These are phyloP conservation scores for Pythium pectinolyticum DNA, from an alignment of 352 stramenopile species.

Conservation along the genomic window DNA sequence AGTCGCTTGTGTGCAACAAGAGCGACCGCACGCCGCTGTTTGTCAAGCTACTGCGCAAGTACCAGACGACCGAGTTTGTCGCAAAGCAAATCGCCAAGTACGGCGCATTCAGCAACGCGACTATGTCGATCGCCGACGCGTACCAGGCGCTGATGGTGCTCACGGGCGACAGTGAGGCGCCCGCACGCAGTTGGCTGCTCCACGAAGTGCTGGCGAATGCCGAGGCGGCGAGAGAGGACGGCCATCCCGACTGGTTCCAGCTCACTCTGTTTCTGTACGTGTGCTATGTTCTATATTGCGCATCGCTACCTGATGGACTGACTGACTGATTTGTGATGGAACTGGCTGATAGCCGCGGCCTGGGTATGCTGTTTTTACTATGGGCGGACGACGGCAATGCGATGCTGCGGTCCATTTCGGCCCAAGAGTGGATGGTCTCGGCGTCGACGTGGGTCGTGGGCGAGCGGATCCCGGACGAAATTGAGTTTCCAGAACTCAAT, in stretches of 20 bases:
- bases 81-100: conserved; percentile 48
- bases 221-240: conserved; percentile 55
- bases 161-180: conserved; percentile 47
- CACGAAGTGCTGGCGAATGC: conserved; percentile 73
- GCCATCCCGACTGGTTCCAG: conserved; percentile 83
- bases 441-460: conserved; percentile 72
- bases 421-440: conserved; percentile 64
- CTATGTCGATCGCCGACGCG: conserved; percentile 57
- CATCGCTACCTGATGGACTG: not conserved
- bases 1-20: conserved; percentile 79
- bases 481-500: conserved; percentile 65
- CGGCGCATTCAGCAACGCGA: conserved; percentile 47
- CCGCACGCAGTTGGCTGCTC: conserved; percentile 54
- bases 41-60: conserved; percentile 73
- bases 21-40: conserved; percentile 45
- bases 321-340: not conserved
- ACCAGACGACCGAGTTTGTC: conserved; percentile 63
- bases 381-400: conserved; percentile 75
- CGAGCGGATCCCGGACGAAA: conserved; percentile 50
- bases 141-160: conserved; percentile 61
- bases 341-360: conserved; percentile 38
- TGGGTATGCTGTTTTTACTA: conserved; percentile 75
- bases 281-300: not conserved
- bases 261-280: conserved; percentile 68
- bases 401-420: conserved; percentile 65